Conservation (phyloP, 1,284 basidiomycete species). For the Termitomyces sp. region DNA sequence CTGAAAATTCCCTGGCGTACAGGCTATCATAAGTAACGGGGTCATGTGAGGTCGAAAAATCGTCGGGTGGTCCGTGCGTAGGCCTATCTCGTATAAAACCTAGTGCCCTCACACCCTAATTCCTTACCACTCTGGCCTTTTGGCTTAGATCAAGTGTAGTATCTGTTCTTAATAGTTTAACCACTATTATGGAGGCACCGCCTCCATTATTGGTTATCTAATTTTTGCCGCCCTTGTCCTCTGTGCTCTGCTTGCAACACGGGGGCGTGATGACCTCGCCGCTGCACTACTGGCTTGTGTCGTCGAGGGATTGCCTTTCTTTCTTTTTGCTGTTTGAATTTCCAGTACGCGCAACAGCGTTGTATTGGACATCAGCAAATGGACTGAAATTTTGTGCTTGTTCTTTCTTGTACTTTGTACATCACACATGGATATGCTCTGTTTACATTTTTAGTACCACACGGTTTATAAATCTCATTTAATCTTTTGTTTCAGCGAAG, state of each 20-base stretch:
- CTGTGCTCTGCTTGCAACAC: slow-evolving; percentile 12
- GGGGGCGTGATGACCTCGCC: slow-evolving; percentile 11
- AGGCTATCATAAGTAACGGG: too few species aligned
- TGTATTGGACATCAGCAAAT: neutral
- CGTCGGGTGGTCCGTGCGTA: slow-evolving; percentile 23
- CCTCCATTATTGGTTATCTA: slow-evolving; percentile 14
- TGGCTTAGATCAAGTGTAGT: slow-evolving; percentile 98
- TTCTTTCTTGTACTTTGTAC: too few species aligned
- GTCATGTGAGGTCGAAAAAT: neutral
- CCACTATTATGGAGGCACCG: slow-evolving; percentile 55
- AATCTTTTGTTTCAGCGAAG: too few species aligned
- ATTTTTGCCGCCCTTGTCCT: slow-evolving; percentile 10
- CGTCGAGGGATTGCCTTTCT: slow-evolving; percentile 8
- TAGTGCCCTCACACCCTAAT: slow-evolving; percentile 75
- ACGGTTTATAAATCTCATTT: too few species aligned
- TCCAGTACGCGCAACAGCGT: neutral
- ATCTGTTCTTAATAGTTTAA: slow-evolving; percentile 85
- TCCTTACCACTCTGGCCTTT: slow-evolving; percentile 87
- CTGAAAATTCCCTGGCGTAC: too few species aligned
- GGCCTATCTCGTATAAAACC: slow-evolving; percentile 88
- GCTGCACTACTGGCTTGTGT: slow-evolving; percentile 11
- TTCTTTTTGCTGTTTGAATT: slow-evolving; percentile 4
- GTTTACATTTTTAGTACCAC: too few species aligned
- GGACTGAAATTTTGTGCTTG: neutral
- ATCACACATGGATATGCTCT: too few species aligned